Evolutionary conservation across 306 rosid species (phyloP).

Genomic region (Potentilla sterilis): DNA sequence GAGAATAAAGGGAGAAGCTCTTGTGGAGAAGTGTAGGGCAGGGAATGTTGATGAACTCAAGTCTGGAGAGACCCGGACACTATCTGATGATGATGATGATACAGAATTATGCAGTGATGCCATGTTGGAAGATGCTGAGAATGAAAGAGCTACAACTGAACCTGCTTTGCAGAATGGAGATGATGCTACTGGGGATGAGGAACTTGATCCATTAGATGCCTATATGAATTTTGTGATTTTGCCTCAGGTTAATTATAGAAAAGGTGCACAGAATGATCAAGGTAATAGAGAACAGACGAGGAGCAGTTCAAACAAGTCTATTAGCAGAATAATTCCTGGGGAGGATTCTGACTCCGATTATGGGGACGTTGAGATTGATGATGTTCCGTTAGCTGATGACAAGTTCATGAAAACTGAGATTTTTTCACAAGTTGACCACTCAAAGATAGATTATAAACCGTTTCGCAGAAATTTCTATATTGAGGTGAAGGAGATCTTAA

Average conservation of each 20-base stretch:
- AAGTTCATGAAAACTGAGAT: constrained; percentile 92
- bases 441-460: constrained; percentile 75
- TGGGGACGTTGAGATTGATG: constrained; percentile 58
- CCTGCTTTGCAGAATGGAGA: not conserved
- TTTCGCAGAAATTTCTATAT: constrained; percentile 72
- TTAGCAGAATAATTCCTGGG: constrained; percentile 89
- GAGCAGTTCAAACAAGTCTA: constrained; percentile 62
- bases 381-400: constrained; percentile 64
- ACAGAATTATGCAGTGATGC: constrained; percentile 37
- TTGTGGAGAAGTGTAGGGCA: constrained; percentile 64
- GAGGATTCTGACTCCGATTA: constrained; percentile 89
- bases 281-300: constrained; percentile 41
- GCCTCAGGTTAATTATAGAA: constrained; percentile 69
- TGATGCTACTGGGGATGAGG: constrained; percentile 45
- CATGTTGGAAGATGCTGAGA: constrained; percentile 33
- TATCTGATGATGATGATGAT: constrained; percentile 68
- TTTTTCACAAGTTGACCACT: constrained; percentile 87
- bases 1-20: constrained; percentile 71
- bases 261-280: constrained; percentile 44
- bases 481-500: constrained; percentile 70
- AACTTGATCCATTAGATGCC: constrained; percentile 86
- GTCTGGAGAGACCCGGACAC: constrained; percentile 86
- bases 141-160: constrained; percentile 43
- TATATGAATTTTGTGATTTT: constrained; percentile 86
- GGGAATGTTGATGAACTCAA: constrained; percentile 52